Conservation (phyloP, 192 early-diverging fungal species). For the Bifiguratus adelaidae region DNA sequence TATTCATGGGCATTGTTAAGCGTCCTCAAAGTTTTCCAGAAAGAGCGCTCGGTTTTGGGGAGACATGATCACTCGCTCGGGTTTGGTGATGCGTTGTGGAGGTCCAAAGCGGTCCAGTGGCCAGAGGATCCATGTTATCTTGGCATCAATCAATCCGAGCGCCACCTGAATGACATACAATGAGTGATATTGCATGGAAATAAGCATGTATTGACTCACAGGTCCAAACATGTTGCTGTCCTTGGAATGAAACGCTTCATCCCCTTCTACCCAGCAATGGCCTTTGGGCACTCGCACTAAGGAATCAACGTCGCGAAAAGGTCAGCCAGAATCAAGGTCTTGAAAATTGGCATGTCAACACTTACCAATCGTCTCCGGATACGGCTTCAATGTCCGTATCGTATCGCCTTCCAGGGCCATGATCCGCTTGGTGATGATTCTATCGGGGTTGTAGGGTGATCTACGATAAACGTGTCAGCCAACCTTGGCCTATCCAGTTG, state of each 20-base stretch:
- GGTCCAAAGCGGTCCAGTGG: slow-evolving; percentile 54
- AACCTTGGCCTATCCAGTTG: not conserved
- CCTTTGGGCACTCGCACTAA: slow-evolving; percentile 57
- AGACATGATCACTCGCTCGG: not conserved
- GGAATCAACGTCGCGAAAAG: not conserved
- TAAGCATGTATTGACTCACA: slow-evolving; percentile 10
- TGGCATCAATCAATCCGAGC: slow-evolving; percentile 51
- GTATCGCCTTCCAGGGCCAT: slow-evolving; percentile 75
- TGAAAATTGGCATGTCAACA: not conserved
- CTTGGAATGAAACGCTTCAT: slow-evolving; percentile 71
- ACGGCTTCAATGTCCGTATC: slow-evolving; percentile 35
- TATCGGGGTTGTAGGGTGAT: slow-evolving; percentile 58
- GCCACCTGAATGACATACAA: slow-evolving; percentile 38
- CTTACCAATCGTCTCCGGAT: slow-evolving; percentile 21
- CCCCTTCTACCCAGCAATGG: slow-evolving; percentile 81
- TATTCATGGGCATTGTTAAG: no score
- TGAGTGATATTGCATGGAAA: not conserved
- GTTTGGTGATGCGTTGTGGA: slow-evolving; percentile 6
- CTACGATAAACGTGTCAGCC: not conserved
- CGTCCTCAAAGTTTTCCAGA: no score
- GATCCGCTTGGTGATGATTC: slow-evolving; percentile 73
- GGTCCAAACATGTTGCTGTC: slow-evolving; percentile 78
- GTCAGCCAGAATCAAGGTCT: not conserved
- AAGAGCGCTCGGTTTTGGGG: no score
- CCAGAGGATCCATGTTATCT: slow-evolving; percentile 51